Percentiles rank a stretch among this genome's conserved stretches.
phyloP scores from a whole-genome alignment of 208 protist genomes.

The Leishmania lainsoni region DNA sequence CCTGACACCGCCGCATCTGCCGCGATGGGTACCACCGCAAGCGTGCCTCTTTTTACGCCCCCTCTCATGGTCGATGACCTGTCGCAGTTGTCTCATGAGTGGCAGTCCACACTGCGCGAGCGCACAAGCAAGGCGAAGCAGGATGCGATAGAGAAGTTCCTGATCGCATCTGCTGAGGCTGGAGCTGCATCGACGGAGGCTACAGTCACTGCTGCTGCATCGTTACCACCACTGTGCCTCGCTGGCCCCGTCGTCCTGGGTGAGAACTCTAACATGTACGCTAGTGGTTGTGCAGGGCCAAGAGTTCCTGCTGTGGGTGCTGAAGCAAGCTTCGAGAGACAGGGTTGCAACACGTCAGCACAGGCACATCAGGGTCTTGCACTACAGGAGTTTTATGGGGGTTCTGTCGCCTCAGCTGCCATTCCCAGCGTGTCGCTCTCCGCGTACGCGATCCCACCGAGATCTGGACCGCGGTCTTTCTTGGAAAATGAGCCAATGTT shows the following conservation, averaged over 20 bases:
- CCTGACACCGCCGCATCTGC: not conserved
- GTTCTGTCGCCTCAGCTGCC: not conserved
- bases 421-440: not conserved
- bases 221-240: not conserved
- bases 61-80: slow-evolving; percentile 37
- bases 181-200: slow-evolving; percentile 9
- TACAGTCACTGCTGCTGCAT: not conserved
- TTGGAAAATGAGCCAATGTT: not conserved
- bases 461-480: not conserved
- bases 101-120: slow-evolving; percentile 45
- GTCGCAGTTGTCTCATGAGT: slow-evolving; percentile 39
- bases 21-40: not conserved
- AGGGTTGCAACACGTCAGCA: not conserved
- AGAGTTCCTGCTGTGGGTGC: not conserved
- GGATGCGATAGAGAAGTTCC: slow-evolving; percentile 27
- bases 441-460: not conserved
- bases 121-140: slow-evolving; percentile 27
- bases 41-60: slow-evolving; percentile 35
- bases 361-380: not conserved
- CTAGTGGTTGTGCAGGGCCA: not conserved
- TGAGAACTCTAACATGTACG: not conserved
- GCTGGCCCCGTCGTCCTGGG: not conserved
- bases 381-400: not conserved
- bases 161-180: slow-evolving; percentile 33
- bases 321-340: not conserved